These are phyloP conservation scores for Dipteronia dyeriana DNA, from an alignment of 345 rosid genomes.

Conservation along the genomic window DNA sequence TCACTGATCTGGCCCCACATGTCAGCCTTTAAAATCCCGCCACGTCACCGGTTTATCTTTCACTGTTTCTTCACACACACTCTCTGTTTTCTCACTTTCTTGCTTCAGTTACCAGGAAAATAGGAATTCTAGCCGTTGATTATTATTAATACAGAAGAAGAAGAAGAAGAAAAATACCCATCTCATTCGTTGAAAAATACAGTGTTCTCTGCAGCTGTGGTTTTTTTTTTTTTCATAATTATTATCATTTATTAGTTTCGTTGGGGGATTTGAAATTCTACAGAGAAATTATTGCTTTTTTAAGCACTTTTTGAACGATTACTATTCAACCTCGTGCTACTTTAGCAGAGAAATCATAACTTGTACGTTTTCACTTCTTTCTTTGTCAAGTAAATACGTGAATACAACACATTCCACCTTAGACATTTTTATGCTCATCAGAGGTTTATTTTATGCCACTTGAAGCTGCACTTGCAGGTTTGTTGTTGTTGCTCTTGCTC, in stretches of 20 bases:
- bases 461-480: neutral
- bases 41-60: slow-evolving; percentile 14
- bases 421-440: neutral
- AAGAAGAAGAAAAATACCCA: neutral
- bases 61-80: neutral
- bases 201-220: slow-evolving; percentile 6
- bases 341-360: slow-evolving; percentile 25
- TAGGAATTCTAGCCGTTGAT: slow-evolving; percentile 35
- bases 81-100: neutral
- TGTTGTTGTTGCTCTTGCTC: too few relatives aligned
- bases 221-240: slow-evolving; percentile 16
- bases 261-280: slow-evolving; percentile 11
- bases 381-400: neutral
- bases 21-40: neutral
- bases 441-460: neutral
- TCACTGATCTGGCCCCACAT: slow-evolving; percentile 8
- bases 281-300: neutral
- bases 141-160: neutral
- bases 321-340: slow-evolving; percentile 19
- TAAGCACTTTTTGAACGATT: slow-evolving; percentile 15
- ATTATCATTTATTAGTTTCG: slow-evolving; percentile 11
- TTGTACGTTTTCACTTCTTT: slow-evolving; percentile 18
- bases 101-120: slow-evolving; percentile 25
- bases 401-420: neutral
- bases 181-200: neutral